Percentiles rank a stretch among this genome's conserved stretches.
Conservation (phyloP, 495 filamentous ascomycete species). For the Podospora pseudocomata region DNA sequence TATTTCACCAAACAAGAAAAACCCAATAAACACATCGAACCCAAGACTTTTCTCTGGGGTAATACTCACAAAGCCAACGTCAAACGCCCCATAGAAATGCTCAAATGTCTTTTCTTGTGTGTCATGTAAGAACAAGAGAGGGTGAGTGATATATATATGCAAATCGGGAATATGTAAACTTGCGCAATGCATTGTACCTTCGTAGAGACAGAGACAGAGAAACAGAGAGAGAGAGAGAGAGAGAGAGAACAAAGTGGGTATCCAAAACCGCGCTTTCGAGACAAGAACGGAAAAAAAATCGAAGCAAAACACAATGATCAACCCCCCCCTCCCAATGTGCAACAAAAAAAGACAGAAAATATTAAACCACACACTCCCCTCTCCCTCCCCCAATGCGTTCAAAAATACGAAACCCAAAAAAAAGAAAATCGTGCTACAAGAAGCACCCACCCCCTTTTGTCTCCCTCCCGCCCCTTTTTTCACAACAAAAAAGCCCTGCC, state of each 20-base stretch:
- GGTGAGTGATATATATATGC: not conserved
- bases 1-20: not conserved
- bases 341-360: not conserved
- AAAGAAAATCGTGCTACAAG: not conserved
- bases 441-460: not conserved
- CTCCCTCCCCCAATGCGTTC: not conserved
- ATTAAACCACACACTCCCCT: not conserved
- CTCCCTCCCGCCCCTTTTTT: not conserved
- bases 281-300: conserved; percentile 5
- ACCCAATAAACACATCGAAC: not conserved
- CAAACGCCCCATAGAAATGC: not conserved
- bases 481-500: not conserved
- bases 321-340: not conserved
- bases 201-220: no score
- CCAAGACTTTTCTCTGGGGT: not conserved
- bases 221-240: not conserved
- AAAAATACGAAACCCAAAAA: not conserved
- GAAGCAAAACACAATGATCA: not conserved
- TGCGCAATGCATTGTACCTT: no score
- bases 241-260: not conserved
- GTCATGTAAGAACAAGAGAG: not conserved
- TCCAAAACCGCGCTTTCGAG: not conserved
- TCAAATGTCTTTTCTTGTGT: not conserved
- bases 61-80: not conserved
- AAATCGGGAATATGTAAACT: not conserved